These are phyloP conservation scores for Pythium monospermum DNA, from an alignment of 352 stramenopile species.

Conservation along the genomic window DNA sequence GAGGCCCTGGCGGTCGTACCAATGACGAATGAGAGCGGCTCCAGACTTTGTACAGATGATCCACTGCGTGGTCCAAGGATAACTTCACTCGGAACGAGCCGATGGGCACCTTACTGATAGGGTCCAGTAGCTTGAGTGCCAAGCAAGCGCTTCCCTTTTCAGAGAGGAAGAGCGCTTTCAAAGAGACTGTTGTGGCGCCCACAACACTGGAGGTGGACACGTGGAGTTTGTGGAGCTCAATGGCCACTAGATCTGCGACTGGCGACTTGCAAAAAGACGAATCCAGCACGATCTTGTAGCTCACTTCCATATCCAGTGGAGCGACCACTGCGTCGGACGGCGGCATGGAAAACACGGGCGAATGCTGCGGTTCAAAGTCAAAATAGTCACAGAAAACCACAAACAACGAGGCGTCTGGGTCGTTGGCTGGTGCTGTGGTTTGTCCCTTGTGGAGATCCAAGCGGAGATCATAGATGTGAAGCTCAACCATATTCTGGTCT, in stretches of 20 bases:
- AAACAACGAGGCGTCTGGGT: background rate
- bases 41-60: slow-evolving; percentile 11
- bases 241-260: slow-evolving; percentile 1
- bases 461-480: background rate
- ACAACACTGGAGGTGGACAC: slow-evolving; percentile 10
- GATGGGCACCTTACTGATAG: slow-evolving; percentile 9
- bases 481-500: too few relatives aligned
- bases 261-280: slow-evolving; percentile 21
- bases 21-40: background rate
- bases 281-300: slow-evolving; percentile 27
- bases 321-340: background rate
- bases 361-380: slow-evolving; percentile 38
- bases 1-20: background rate
- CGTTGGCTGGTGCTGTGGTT: background rate
- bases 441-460: background rate
- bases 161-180: slow-evolving; percentile 25
- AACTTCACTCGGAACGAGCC: slow-evolving; percentile 7
- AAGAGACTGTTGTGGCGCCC: background rate
- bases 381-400: slow-evolving; percentile 37
- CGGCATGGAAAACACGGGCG: slow-evolving; percentile 18
- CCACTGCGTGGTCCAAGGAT: slow-evolving; percentile 6
- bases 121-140: slow-evolving; percentile 15
- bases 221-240: slow-evolving; percentile 25
- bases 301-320: slow-evolving; percentile 27
- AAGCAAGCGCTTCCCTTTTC: background rate